Base-by-base conservation (phyloP, 2,329 filamentous ascomycete genomes). In the Neopestalotiopsis sp. region DNA sequence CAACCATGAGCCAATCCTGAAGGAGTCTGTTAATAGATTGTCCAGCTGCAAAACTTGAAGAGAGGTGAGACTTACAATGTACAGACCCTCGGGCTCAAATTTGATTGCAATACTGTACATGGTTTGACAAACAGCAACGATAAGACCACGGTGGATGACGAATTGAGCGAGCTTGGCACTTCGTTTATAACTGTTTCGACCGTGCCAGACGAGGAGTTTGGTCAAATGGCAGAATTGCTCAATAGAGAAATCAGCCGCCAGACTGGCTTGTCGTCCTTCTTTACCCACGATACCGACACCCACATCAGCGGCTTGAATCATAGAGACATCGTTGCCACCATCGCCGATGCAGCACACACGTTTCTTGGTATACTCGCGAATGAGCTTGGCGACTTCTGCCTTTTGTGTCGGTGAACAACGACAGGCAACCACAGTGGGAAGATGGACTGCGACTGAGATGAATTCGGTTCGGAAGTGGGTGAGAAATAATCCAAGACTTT, bases 291-390 rank as follows among this genome's bases (percentile, higher is more conserved):
- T 99, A 70, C 96, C 96, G 32, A 99, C 95, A 70, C 97, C 97
- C 0, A 99, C 95, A 76, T 99, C 96, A 0, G 97, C 96, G 7
- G 96, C 95, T 84, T 98, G 96, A 74, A 99, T 99, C 96, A 99
- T 99, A 74, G 92, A 95, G 4, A 99, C 96, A 79, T 99, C 97
- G 81, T 99, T 99, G 75, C 97, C 96, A 73, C 96, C 96, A 77
- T 99, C 96, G 49, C 96, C 96, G 74, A 99, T 99, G 78, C 96
- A 98, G 82, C 95, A 97, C 17, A 98, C 93, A 14, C 97, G 92
- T 81, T 98, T 98, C 80, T 94, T 94, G 24, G 96, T 99, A 81
- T 94, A 91, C 65, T 92, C 89, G 70, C 95, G 94, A 82, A 99
- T 99, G 63, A 98, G 88, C 73, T 89, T 90, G 10, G 97, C 96